Evolutionary conservation across 257 asterid genomes (phyloP).

Genomic region (Ophiorrhiza pumila): DNA sequence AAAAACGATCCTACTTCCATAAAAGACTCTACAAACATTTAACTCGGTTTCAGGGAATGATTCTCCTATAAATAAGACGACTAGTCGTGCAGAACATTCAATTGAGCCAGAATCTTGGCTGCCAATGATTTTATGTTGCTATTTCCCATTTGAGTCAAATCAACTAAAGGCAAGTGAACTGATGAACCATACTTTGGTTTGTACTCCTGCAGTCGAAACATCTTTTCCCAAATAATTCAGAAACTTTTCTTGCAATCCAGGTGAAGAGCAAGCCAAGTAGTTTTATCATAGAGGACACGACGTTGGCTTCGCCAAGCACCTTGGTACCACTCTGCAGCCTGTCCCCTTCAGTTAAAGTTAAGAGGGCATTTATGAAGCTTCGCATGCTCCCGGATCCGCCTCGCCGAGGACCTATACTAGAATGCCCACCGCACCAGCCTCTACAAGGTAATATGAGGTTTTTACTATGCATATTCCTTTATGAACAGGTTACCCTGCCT

Average conservation of each 20-base stretch:
- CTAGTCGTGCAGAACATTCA: no score
- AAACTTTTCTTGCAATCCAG: constrained; percentile 51
- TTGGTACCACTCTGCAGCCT: constrained; percentile 50
- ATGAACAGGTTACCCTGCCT: constrained; percentile 49
- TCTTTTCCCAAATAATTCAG: constrained; percentile 39
- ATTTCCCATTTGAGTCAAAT: constrained; percentile 56
- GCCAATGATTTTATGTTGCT: constrained; percentile 45
- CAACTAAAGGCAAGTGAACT: constrained; percentile 51
- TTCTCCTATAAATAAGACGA: no score
- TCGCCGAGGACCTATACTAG: constrained; percentile 45
- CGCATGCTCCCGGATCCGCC: constrained; percentile 42
- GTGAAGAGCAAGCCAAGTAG: constrained; percentile 43
- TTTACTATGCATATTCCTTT: constrained; percentile 43
- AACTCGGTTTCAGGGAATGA: no score
- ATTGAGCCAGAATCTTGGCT: constrained; percentile 56
- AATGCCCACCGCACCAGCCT: constrained; percentile 47
- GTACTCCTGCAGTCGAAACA: constrained; percentile 41
- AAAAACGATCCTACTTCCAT: no score
- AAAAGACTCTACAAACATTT: no score
- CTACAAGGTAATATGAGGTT: constrained; percentile 55
- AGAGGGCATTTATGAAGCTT: constrained; percentile 64
- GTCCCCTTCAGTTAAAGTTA: constrained; percentile 47
- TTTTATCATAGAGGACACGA: constrained; percentile 42
- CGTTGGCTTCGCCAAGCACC: constrained; percentile 48
- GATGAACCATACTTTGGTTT: constrained; percentile 42